phyloP scores from a whole-genome alignment of 2,329 filamentous ascomycete genomes.

The Hypoxylon rubiginosum region DNA sequence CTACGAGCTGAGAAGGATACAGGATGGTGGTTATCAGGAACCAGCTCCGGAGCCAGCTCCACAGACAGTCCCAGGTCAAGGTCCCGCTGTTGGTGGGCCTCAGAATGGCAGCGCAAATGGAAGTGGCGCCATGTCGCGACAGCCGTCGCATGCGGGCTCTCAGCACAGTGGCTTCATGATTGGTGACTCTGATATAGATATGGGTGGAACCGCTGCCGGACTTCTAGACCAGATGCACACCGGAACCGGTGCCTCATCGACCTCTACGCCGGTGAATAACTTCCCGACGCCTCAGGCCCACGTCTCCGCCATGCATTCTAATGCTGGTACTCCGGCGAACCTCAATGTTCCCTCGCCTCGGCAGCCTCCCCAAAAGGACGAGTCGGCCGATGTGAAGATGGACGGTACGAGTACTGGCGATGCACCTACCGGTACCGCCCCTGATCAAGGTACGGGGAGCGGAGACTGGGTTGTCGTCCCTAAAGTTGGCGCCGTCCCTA shows the following conservation, averaged over 20 bases:
- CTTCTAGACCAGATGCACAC: constrained; percentile 78
- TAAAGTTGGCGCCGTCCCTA: constrained; percentile 67
- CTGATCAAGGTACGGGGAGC: constrained; percentile 64
- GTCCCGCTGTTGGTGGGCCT: constrained; percentile 35
- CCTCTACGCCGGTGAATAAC: constrained; percentile 71
- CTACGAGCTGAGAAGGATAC: constrained; percentile 76
- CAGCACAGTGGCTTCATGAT: constrained; percentile 68
- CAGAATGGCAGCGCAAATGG: constrained; percentile 43
- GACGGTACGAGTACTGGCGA: constrained; percentile 63
- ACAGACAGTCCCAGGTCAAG: constrained; percentile 41
- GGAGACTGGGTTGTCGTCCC: constrained; percentile 84
- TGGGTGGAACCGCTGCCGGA: constrained; percentile 73
- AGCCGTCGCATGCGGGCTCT: constrained; percentile 68
- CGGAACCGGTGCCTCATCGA: constrained; percentile 70
- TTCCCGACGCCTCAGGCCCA: constrained; percentile 72
- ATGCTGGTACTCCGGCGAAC: constrained; percentile 68
- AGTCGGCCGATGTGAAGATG: constrained; percentile 65
- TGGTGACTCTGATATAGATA: constrained; percentile 73
- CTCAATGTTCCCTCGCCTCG: constrained; percentile 62
- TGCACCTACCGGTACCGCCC: constrained; percentile 58
- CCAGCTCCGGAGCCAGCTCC: constrained; percentile 61
- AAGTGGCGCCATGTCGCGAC: constrained; percentile 60
- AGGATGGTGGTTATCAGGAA: constrained; percentile 83
- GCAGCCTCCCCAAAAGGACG: constrained; percentile 43
- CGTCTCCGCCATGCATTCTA: constrained; percentile 68